Conservation (phyloP, 192 early-diverging fungal species). For the Irineochytrium annulatum region DNA sequence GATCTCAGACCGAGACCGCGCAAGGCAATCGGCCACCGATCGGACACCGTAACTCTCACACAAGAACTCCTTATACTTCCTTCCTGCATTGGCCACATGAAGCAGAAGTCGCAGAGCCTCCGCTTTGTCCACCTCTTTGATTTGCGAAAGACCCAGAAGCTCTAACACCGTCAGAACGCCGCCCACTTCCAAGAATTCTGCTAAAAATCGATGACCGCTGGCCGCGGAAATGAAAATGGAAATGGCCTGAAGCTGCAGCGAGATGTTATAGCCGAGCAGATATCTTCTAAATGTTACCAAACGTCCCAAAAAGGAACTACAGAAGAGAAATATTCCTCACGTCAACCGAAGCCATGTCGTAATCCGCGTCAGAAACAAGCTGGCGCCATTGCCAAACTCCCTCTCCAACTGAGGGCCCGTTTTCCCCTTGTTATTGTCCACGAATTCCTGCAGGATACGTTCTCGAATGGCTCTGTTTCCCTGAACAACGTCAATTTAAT, state of each 20-base stretch:
- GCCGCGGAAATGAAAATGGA: conserved; percentile 55
- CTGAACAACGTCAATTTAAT: conserved; percentile 17
- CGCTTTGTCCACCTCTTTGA: conserved; percentile 56
- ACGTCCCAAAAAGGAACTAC: conserved; percentile 9
- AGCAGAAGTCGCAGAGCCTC: conserved; percentile 49
- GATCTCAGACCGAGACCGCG: conserved; percentile 49
- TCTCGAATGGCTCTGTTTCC: conserved; percentile 49
- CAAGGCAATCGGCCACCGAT: conserved; percentile 54
- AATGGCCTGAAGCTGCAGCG: conserved; percentile 51
- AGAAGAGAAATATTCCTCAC: too few relatives aligned
- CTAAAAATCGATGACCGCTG: conserved; percentile 53
- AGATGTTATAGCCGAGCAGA: conserved; percentile 46
- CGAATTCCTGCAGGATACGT: conserved; percentile 53
- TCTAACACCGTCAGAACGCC: conserved; percentile 59
- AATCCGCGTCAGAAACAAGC: conserved; percentile 54
- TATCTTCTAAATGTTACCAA: conserved; percentile 27
- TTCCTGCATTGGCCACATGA: conserved; percentile 47
- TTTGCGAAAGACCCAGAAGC: conserved; percentile 50
- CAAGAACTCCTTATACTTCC: conserved; percentile 62
- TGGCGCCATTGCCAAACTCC: conserved; percentile 56
- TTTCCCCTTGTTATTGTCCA: conserved; percentile 45
- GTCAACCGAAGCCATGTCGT: conserved; percentile 57
- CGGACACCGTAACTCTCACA: conserved; percentile 63
- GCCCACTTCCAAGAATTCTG: conserved; percentile 64
- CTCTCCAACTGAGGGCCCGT: conserved; percentile 60